phyloP scores from a whole-genome alignment of 371 early-diverging fungal species.

The Syncephalastrum monosporum region DNA sequence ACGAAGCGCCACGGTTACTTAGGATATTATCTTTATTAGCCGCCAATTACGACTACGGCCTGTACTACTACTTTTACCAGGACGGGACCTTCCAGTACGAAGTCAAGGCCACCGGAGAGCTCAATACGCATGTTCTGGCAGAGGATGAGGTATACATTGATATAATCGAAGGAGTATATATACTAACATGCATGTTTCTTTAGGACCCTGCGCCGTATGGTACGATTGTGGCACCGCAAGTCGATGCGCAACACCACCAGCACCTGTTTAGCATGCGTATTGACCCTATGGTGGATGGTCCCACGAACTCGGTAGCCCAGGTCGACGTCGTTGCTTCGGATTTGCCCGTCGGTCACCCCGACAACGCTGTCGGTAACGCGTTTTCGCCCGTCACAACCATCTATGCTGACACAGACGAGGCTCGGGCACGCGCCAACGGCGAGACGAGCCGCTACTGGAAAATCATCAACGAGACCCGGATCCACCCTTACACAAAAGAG shows the following conservation, averaged over 20 bases:
- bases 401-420: conserved; percentile 34
- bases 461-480: conserved; percentile 36
- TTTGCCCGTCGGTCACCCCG: conserved; percentile 42
- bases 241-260: conserved; percentile 50
- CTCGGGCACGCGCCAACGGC: conserved; percentile 21
- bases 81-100: conserved; percentile 54
- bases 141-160: conserved; percentile 29
- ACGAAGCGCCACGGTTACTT: neutral
- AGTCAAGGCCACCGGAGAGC: conserved; percentile 53
- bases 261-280: conserved; percentile 51
- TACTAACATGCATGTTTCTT: neutral
- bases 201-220: conserved; percentile 36
- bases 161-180: neutral
- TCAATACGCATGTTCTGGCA: conserved; percentile 49
- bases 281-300: conserved; percentile 52
- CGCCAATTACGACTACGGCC: conserved; percentile 54
- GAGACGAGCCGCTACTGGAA: conserved; percentile 39
- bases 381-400: conserved; percentile 28
- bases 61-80: conserved; percentile 54
- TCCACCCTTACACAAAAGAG: conserved; percentile 36
- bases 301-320: conserved; percentile 33
- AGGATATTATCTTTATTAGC: conserved; percentile 12
- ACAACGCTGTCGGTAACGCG: conserved; percentile 42
- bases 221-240: conserved; percentile 44
- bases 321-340: conserved; percentile 29